phyloP scores from a whole-genome alignment of 805 yeast genomes.

The Saccharomycopsis malanga region DNA sequence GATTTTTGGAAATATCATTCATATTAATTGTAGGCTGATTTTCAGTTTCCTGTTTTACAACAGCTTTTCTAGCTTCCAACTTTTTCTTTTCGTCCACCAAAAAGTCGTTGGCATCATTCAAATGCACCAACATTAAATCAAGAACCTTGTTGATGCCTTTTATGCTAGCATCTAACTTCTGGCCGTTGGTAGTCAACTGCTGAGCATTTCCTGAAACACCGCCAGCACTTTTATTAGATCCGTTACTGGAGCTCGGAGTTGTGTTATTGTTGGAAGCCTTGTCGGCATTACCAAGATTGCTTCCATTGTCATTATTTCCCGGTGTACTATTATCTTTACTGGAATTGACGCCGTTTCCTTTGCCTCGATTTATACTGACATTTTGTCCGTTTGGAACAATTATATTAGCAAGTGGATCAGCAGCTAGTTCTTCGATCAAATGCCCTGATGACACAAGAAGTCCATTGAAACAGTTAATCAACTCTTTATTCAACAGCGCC shows the following conservation, averaged over 20 bases:
- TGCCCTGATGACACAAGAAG: conserved; percentile 13
- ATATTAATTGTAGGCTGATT: neutral
- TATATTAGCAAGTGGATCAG: conserved; percentile 19
- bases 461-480: conserved; percentile 8
- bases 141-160: conserved; percentile 15
- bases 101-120: conserved; percentile 18
- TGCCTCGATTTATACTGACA: neutral
- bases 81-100: conserved; percentile 10
- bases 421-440: conserved; percentile 18
- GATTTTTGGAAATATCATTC: neutral
- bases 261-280: neutral
- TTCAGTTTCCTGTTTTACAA: neutral
- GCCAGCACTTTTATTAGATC: neutral
- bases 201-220: neutral
- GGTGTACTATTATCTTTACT: neutral
- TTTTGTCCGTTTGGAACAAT: conserved; percentile 16
- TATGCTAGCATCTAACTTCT: conserved; percentile 14
- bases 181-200: neutral
- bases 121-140: conserved; percentile 21
- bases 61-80: neutral
- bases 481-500: conserved; percentile 17
- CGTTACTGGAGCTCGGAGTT: conserved; percentile 1
- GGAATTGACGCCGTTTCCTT: neutral
- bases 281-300: neutral
- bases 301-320: neutral